Base-by-base conservation (phyloP, 805 yeast genomes). In the Metschnikowia cubensis region DNA sequence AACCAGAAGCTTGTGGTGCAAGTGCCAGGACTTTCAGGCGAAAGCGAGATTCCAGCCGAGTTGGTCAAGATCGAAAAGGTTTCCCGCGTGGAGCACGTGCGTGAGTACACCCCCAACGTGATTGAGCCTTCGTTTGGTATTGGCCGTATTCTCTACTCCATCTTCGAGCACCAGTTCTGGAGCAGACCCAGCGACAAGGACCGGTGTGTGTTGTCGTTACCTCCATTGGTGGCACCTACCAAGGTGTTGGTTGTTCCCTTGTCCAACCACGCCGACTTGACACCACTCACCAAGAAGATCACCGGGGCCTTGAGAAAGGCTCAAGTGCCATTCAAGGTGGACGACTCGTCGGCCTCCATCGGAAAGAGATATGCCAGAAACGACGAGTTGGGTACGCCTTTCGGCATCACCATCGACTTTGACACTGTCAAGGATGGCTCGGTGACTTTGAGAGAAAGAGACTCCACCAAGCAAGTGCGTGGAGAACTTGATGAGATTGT, bases 81-180 rank as follows among this genome's bases (percentile, higher is more conserved):
- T 67, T 83, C 85, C 49, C 85, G 83, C 65, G 84, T 85, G 45
- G 96, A 89, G 73, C 96, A 91, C 69, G 79, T 94, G 51, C 88
- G 98, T 67, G 99, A 95, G 75, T 94, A 74, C 74, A 88, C 89
- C 58, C 99, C 99, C 55, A 90, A 88, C 67, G 99, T 94, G 54
- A 94, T 94, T 63, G 99, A 94, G 76, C 99, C 99, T 55, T 94
- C 99, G 6, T 94, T 94, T 65, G 99, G 99, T 81, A 86, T 94
- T 67, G 99, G 99, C 53, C 91, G 99, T 76, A 89, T 95, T 69
- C 76, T 94, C 58, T 94, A 94, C 75, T 81, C 96, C 36, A 71
- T 92, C 59, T 87, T 91, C 64, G 99, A 94, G 76, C 99, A 94
- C 73, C 79, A 82, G 46, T 94, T 85, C 87, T 94, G 97, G 96